Conservation (phyloP, 169 alveolate genomes). For the Plasmodium gallinaceum region DNA sequence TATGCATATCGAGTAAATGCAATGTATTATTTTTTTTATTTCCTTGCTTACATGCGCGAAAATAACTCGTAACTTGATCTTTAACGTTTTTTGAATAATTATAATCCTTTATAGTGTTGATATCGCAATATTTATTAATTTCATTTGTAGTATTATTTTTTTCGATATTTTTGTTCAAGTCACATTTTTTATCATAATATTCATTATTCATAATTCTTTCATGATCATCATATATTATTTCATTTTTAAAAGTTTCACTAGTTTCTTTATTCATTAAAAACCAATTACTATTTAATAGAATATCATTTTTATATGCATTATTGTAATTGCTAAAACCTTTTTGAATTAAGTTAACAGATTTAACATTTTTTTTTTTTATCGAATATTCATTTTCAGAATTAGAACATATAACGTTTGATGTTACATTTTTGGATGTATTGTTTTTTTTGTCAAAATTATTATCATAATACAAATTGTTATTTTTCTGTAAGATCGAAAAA, state of each 20-base stretch:
- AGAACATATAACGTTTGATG: background rate
- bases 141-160: background rate
- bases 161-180: background rate
- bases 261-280: background rate
- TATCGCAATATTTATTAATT: background rate
- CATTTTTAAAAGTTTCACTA: background rate
- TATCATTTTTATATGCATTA: background rate
- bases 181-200: background rate
- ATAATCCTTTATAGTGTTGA: background rate
- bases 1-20: background rate
- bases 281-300: too few relatives aligned
- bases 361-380: background rate
- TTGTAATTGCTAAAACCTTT: background rate
- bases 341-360: background rate
- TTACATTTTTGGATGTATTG: too few relatives aligned
- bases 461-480: background rate
- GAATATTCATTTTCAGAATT: background rate
- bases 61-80: background rate
- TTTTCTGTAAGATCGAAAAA: background rate
- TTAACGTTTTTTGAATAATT: background rate
- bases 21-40: background rate
- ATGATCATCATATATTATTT: background rate
- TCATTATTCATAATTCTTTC: background rate
- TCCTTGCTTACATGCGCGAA: constrained; percentile 7
- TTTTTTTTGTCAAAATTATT: too few relatives aligned